A percentile compares a stretch with the other conserved stretches of the same genome.
These are phyloP conservation scores for Singerocomus rubriflavus DNA, from an alignment of 1,284 basidiomycete species.

Conservation along the genomic window DNA sequence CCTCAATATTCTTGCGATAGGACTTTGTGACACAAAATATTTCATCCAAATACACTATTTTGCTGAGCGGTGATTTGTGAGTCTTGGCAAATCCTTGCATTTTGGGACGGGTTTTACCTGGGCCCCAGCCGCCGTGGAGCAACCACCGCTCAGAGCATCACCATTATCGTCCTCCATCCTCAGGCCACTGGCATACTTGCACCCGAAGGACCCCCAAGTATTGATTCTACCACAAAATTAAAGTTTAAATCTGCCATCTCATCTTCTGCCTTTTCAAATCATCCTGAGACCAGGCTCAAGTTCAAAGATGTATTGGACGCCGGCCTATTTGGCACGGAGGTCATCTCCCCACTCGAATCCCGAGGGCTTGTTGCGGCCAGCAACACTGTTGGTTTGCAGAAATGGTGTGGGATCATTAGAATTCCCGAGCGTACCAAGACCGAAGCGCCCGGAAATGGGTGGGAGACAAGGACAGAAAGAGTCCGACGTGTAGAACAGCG, in stretches of 20 bases:
- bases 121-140: slow-evolving; percentile 42
- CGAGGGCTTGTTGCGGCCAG: slow-evolving; percentile 42
- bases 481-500: slow-evolving; percentile 29
- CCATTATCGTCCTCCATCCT: slow-evolving; percentile 45
- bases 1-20: slow-evolving; percentile 28
- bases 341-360: slow-evolving; percentile 39
- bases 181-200: slow-evolving; percentile 38
- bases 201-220: slow-evolving; percentile 21
- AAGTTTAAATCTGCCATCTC: slow-evolving; percentile 9
- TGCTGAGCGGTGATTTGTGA: slow-evolving; percentile 51
- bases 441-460: slow-evolving; percentile 14
- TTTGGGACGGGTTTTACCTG: background rate
- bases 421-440: slow-evolving; percentile 34
- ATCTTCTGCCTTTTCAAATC: slow-evolving; percentile 15
- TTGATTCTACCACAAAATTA: slow-evolving; percentile 17
- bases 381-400: slow-evolving; percentile 29
- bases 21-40: slow-evolving; percentile 44
- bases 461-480: slow-evolving; percentile 26
- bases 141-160: slow-evolving; percentile 35
- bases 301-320: slow-evolving; percentile 7
- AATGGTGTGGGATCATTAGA: slow-evolving; percentile 50
- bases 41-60: slow-evolving; percentile 43
- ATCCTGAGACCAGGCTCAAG: slow-evolving; percentile 10
- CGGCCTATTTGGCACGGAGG: slow-evolving; percentile 33
- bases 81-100: slow-evolving; percentile 24